Evolutionary conservation across 73 alveolate species (phyloP).

Genomic region (Tetrahymena borealis): DNA sequence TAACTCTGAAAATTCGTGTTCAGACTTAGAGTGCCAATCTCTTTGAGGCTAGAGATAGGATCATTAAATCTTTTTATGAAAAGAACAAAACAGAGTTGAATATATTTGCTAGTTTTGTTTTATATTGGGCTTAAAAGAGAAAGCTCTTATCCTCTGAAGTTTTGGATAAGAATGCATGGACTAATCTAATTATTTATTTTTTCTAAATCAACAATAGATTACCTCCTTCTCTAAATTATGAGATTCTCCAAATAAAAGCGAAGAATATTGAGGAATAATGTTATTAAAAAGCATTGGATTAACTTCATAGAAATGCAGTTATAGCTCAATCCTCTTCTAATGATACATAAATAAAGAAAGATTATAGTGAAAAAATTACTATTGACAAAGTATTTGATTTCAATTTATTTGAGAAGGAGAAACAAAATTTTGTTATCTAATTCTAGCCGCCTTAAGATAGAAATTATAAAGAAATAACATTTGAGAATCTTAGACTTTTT

Average conservation of each 20-base stretch:
- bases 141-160: not conserved
- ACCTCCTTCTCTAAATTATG: not conserved
- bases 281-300: not conserved
- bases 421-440: not conserved
- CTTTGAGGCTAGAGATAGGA: not conserved
- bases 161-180: not conserved
- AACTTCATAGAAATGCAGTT: not conserved
- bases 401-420: not conserved
- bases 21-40: not conserved
- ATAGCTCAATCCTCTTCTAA: too few species aligned
- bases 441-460: not conserved
- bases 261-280: not conserved
- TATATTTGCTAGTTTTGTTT: not conserved
- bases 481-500: not conserved
- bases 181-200: not conserved
- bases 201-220: not conserved
- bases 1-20: not conserved
- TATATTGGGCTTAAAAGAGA: not conserved
- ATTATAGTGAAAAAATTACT: not conserved
- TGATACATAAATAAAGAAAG: not conserved
- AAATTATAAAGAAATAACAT: not conserved
- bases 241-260: not conserved
- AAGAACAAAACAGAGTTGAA: not conserved
- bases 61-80: not conserved
- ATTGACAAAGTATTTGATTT: not conserved